Evolutionary conservation across 306 rosid genomes (phyloP).

Genomic region (Argentina anserina): DNA sequence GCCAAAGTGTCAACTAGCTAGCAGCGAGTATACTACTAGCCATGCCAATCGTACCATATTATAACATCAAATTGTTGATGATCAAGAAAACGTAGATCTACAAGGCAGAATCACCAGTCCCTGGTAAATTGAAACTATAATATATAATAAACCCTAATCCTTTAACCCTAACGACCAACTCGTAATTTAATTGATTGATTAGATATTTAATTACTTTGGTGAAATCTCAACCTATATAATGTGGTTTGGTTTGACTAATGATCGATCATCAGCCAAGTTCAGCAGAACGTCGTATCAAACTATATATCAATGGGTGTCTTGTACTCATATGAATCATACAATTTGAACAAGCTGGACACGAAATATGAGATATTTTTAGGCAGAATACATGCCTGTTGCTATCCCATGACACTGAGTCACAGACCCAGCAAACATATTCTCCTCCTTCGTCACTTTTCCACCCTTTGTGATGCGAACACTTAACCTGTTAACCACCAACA

Average conservation of each 20-base stretch:
- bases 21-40: neutral
- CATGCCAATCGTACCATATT: neutral
- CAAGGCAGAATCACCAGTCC: too few species aligned
- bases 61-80: neutral
- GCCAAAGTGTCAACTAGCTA: neutral
- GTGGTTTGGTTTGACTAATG: neutral
- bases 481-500: slow-evolving; percentile 31
- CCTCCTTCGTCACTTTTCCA: slow-evolving; percentile 19
- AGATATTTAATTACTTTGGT: neutral
- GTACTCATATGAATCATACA: neutral
- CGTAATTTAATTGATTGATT: neutral
- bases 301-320: neutral
- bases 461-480: slow-evolving; percentile 28
- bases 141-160: neutral
- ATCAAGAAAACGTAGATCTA: neutral
- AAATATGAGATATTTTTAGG: neutral
- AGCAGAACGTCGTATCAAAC: too few species aligned
- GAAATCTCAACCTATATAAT: neutral
- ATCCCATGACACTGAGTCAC: neutral
- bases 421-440: slow-evolving; percentile 28
- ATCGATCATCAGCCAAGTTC: neutral
- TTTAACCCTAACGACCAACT: neutral
- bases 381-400: neutral
- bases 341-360: neutral
- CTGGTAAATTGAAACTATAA: too few species aligned